Conservation (phyloP, 768 basidiomycete species). For the Harrya chromipes region DNA sequence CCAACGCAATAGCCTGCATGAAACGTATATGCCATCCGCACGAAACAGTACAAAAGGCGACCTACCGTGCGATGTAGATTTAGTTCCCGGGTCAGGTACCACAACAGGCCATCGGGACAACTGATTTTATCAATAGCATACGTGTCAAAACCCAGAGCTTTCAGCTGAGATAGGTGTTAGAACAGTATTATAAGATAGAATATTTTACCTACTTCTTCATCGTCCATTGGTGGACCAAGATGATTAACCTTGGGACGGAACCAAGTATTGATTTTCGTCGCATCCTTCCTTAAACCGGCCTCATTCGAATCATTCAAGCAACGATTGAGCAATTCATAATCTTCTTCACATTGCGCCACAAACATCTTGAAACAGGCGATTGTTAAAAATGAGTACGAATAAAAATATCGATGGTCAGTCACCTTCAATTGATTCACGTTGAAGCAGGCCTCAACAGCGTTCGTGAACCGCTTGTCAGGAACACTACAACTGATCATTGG, state of each 20-base stretch:
- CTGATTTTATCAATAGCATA: conserved; percentile 81
- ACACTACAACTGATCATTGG: conserved; percentile 71
- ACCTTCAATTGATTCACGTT: conserved; percentile 61
- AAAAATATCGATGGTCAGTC: conserved; percentile 10
- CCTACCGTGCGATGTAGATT: conserved; percentile 73
- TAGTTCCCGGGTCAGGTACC: conserved; percentile 62
- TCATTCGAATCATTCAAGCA: conserved; percentile 61
- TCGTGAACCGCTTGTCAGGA: conserved; percentile 56
- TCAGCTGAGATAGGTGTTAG: conserved; percentile 46
- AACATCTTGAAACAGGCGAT: conserved; percentile 55
- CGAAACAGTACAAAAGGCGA: conserved; percentile 4
- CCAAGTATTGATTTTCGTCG: conserved; percentile 62
- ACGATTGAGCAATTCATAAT: conserved; percentile 68
- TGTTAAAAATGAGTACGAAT: background rate
- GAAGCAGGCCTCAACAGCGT: conserved; percentile 76
- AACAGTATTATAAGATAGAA: background rate
- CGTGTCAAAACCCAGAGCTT: conserved; percentile 64
- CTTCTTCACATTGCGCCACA: conserved; percentile 78
- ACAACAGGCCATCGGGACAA: conserved; percentile 71
- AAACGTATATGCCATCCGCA: background rate
- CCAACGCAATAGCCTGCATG: conserved; percentile 60
- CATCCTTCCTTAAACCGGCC: conserved; percentile 47
- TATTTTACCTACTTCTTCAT: conserved; percentile 50
- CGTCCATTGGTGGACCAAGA: conserved; percentile 50
- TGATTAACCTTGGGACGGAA: conserved; percentile 47